A percentile compares a stretch with the other conserved stretches of the same genome.
phyloP scores from a whole-genome alignment of 2,329 filamentous ascomycete species.

The Clonostachys byssicola region DNA sequence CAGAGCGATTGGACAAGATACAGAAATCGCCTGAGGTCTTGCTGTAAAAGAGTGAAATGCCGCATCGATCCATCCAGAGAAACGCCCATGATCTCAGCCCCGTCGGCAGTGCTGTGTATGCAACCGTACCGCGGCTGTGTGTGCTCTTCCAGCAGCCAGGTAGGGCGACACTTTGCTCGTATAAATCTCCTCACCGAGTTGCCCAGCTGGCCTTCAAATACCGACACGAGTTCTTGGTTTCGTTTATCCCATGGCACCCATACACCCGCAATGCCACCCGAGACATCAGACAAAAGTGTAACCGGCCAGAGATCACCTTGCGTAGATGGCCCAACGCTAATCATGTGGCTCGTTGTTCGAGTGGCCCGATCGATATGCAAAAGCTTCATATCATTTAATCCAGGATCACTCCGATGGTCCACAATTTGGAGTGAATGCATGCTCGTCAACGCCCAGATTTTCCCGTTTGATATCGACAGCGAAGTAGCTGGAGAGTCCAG shows the following conservation, averaged over 20 bases:
- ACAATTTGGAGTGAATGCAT: slow-evolving; percentile 53
- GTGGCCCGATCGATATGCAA: slow-evolving; percentile 41
- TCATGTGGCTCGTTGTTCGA: slow-evolving; percentile 38
- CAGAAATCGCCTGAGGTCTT: slow-evolving; percentile 63
- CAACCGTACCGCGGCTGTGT: slow-evolving; percentile 30
- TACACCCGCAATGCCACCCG: slow-evolving; percentile 40
- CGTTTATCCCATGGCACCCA: slow-evolving; percentile 40
- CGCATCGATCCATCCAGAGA: slow-evolving; percentile 66
- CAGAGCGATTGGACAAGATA: slow-evolving; percentile 56
- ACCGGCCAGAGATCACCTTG: slow-evolving; percentile 27
- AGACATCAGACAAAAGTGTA: slow-evolving; percentile 42
- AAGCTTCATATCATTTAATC: slow-evolving; percentile 25
- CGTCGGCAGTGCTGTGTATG: slow-evolving; percentile 34
- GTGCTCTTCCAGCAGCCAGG: slow-evolving; percentile 35
- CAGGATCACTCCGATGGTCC: slow-evolving; percentile 34
- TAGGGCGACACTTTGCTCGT: slow-evolving; percentile 45
- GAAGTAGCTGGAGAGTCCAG: slow-evolving; percentile 49
- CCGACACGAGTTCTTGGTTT: slow-evolving; percentile 32
- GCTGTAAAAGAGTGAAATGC: slow-evolving; percentile 63
- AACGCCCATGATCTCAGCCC: slow-evolving; percentile 56
- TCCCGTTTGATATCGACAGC: slow-evolving; percentile 40
- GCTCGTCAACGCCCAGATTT: slow-evolving; percentile 46
- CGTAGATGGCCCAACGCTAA: slow-evolving; percentile 33
- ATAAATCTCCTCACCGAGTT: slow-evolving; percentile 54
- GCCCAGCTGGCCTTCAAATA: slow-evolving; percentile 55